A percentile compares a stretch with the other conserved stretches of the same genome.
phyloP scores from a whole-genome alignment of 192 early-diverging fungal species.

The Backusella parvicylindrica region DNA sequence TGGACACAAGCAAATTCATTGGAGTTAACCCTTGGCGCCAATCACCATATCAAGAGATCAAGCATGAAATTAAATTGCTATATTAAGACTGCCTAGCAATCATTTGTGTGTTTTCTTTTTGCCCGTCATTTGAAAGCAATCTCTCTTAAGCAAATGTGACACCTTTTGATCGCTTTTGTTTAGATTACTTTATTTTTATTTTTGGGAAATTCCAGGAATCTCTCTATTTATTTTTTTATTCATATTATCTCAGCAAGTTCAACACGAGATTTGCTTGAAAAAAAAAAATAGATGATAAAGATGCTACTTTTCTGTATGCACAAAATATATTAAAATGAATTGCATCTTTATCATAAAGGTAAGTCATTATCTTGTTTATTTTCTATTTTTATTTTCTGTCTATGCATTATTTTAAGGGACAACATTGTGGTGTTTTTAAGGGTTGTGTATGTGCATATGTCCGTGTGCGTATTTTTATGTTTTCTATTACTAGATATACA shows the following conservation, averaged over 20 bases:
- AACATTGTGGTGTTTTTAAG: neutral
- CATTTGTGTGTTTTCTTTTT: neutral
- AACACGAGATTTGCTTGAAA: neutral
- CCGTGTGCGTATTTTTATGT: neutral
- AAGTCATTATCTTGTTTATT: neutral
- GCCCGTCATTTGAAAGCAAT: neutral
- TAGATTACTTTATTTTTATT: neutral
- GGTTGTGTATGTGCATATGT: neutral
- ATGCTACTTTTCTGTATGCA: too few relatives aligned
- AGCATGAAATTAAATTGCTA: conserved; percentile 4
- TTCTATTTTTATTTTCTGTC: neutral
- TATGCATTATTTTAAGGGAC: neutral
- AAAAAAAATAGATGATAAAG: too few relatives aligned
- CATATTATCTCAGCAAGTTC: neutral
- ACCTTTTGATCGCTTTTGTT: neutral
- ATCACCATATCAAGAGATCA: neutral
- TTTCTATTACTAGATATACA: neutral
- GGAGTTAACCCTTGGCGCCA: neutral
- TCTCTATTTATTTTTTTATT: too few relatives aligned
- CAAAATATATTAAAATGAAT: neutral
- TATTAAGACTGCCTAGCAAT: neutral
- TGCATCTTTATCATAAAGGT: neutral
- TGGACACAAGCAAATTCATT: neutral
- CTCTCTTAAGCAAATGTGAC: neutral
- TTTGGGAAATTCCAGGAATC: neutral